Conservation (phyloP, 2,329 filamentous ascomycete species). For the Trichoderma atroviride region DNA sequence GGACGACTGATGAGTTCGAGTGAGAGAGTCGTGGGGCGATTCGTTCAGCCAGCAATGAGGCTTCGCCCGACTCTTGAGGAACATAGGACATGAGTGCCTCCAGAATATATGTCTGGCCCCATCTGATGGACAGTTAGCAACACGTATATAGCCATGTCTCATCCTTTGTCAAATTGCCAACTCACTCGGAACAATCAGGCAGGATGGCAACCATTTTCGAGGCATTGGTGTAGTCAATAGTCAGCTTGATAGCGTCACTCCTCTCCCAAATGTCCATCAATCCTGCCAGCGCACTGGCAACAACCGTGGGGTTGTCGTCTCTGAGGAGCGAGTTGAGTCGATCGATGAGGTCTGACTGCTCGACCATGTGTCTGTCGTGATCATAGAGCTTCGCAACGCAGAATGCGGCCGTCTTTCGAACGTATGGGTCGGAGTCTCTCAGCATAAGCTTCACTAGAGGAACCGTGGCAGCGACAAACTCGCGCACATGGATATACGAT, state of each 20-base stretch:
- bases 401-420: constrained; percentile 95
- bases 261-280: constrained; percentile 98
- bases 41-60: constrained; percentile 85
- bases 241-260: constrained; percentile 95
- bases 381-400: constrained; percentile 98
- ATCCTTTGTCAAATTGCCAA: constrained; percentile 27
- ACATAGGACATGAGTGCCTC: constrained; percentile 98
- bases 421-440: constrained; percentile 87
- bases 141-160: background rate
- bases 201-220: constrained; percentile 98
- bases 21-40: constrained; percentile 95
- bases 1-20: constrained; percentile 92
- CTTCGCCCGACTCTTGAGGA: constrained; percentile 86
- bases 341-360: constrained; percentile 89
- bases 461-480: constrained; percentile 91
- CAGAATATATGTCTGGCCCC: constrained; percentile 98
- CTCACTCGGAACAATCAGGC: constrained; percentile 94
- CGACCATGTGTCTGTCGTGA: constrained; percentile 87
- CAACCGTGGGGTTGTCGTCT: constrained; percentile 96
- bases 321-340: constrained; percentile 84
- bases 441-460: constrained; percentile 81
- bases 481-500: constrained; percentile 94
- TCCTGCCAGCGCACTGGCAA: constrained; percentile 87
- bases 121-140: constrained; percentile 56
- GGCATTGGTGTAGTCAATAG: constrained; percentile 95